These are phyloP conservation scores for Alternaria sp. DNA, from an alignment of 2,329 filamentous ascomycete species.

Conservation along the genomic window DNA sequence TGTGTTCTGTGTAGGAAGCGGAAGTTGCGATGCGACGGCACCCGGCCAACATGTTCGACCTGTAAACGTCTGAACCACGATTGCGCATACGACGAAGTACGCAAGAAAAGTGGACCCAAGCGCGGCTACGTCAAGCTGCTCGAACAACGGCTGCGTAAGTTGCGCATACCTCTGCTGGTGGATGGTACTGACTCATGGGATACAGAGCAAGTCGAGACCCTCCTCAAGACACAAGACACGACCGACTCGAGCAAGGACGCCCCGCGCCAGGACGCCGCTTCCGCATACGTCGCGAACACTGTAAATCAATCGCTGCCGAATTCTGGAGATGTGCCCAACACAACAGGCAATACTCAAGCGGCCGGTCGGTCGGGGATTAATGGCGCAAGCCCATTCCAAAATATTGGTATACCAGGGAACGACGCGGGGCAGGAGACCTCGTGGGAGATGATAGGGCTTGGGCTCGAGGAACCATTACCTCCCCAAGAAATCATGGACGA, in stretches of 20 bases:
- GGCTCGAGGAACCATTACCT: conserved; percentile 81
- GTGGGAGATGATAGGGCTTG: conserved; percentile 86
- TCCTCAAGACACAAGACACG: conserved; percentile 80
- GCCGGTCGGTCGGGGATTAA: conserved; percentile 24
- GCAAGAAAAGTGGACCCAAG: conserved; percentile 94
- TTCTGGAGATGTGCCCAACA: conserved; percentile 24
- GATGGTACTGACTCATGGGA: conserved; percentile 16
- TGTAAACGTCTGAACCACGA: conserved; percentile 85
- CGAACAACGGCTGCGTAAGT: conserved; percentile 87
- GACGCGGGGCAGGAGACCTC: conserved; percentile 58
- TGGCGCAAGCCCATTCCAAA: conserved; percentile 24
- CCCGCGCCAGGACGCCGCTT: conserved; percentile 29
- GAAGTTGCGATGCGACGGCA: conserved; percentile 89
- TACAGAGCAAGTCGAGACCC: conserved; percentile 87
- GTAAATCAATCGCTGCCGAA: conserved; percentile 32
- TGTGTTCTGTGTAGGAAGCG: conserved; percentile 93
- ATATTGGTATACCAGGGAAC: conserved; percentile 18
- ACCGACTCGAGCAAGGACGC: conserved; percentile 37
- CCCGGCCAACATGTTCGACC: conserved; percentile 83
- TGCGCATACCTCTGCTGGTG: neutral
- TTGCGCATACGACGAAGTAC: conserved; percentile 89
- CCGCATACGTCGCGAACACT: conserved; percentile 42
- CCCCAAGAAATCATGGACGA: conserved; percentile 83
- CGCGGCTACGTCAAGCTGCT: conserved; percentile 92
- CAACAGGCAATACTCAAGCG: conserved; percentile 12